A percentile compares a stretch with the other conserved stretches of the same genome.
Evolutionary conservation across 2,329 filamentous ascomycete genomes (phyloP).

Genomic region (Epicoccum nigrum): DNA sequence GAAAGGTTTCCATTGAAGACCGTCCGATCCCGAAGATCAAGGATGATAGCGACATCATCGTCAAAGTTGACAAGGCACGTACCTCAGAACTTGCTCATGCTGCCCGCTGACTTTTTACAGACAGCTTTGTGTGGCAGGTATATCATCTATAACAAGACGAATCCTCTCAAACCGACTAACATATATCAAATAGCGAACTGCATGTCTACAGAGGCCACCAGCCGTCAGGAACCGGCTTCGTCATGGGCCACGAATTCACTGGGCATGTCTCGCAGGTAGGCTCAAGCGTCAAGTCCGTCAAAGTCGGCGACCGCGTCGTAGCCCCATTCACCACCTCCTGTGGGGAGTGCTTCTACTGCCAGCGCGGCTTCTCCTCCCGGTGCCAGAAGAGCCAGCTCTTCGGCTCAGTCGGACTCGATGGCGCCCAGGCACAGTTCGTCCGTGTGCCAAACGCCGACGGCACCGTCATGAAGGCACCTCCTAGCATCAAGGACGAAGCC

Average conservation of each 20-base stretch:
- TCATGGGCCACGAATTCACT: slow-evolving; percentile 87
- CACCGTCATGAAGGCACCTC: slow-evolving; percentile 76
- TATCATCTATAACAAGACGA: slow-evolving; percentile 19
- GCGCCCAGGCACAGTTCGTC: slow-evolving; percentile 80
- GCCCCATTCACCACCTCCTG: slow-evolving; percentile 73
- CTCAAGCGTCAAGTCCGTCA: slow-evolving; percentile 68
- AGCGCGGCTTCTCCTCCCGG: slow-evolving; percentile 74
- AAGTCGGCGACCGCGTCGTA: slow-evolving; percentile 78
- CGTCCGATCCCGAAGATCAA: slow-evolving; percentile 77
- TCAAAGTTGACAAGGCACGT: slow-evolving; percentile 72
- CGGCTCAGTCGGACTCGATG: slow-evolving; percentile 72
- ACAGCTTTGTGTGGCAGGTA: slow-evolving; percentile 89
- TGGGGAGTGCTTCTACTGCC: slow-evolving; percentile 84
- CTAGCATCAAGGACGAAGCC: slow-evolving; percentile 72
- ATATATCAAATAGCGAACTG: slow-evolving; percentile 66
- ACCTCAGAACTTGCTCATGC: not conserved
- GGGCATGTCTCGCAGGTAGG: slow-evolving; percentile 75
- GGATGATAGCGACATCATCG: slow-evolving; percentile 75
- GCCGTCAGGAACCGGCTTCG: slow-evolving; percentile 67
- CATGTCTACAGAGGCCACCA: slow-evolving; percentile 87
- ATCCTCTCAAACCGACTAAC: not conserved
- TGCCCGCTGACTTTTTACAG: slow-evolving; percentile 23
- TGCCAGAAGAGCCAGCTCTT: slow-evolving; percentile 75
- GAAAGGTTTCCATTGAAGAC: slow-evolving; percentile 77
- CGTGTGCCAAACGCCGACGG: slow-evolving; percentile 77